Conservation (phyloP, 2,329 filamentous ascomycete genomes). For the Aureobasidium sp. region DNA sequence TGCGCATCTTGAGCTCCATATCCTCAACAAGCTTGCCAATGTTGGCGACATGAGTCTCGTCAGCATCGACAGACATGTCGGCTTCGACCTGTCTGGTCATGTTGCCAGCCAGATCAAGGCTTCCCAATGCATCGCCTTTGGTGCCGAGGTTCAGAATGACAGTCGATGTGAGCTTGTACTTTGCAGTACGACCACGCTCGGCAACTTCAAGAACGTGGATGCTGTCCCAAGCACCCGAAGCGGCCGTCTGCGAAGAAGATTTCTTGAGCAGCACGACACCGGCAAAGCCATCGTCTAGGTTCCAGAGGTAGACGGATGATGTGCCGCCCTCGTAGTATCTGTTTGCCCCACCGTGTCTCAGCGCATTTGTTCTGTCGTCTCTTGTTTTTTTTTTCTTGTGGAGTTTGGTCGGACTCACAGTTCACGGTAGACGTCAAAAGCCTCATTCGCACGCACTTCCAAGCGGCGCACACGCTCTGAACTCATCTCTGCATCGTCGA, state of each 20-base stretch:
- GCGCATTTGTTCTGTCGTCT: not conserved
- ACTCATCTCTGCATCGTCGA: slow-evolving; percentile 70
- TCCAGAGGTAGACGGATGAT: slow-evolving; percentile 96
- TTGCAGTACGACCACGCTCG: slow-evolving; percentile 67
- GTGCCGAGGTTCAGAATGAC: slow-evolving; percentile 85
- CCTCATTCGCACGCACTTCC: slow-evolving; percentile 90
- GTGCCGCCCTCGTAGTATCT: slow-evolving; percentile 92
- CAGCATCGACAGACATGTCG: slow-evolving; percentile 63
- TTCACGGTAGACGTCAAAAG: slow-evolving; percentile 93
- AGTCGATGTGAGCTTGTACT: slow-evolving; percentile 96
- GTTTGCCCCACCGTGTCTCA: not conserved
- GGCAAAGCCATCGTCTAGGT: slow-evolving; percentile 94
- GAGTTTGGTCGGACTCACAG: slow-evolving; percentile 45
- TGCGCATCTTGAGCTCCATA: slow-evolving; percentile 99
- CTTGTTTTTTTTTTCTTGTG: not conserved
- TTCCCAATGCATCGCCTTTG: slow-evolving; percentile 60
- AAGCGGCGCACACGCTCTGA: slow-evolving; percentile 88
- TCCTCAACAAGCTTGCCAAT: slow-evolving; percentile 92
- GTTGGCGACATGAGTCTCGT: slow-evolving; percentile 72
- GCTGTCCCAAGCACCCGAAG: slow-evolving; percentile 86
- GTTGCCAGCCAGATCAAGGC: slow-evolving; percentile 90
- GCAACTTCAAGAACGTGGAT: slow-evolving; percentile 98
- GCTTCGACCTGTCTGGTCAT: slow-evolving; percentile 96
- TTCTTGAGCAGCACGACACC: slow-evolving; percentile 96
- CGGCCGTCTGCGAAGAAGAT: slow-evolving; percentile 32